Conservation (phyloP, 164 flowering plant species). For the Magnolia kwangsiensis region DNA sequence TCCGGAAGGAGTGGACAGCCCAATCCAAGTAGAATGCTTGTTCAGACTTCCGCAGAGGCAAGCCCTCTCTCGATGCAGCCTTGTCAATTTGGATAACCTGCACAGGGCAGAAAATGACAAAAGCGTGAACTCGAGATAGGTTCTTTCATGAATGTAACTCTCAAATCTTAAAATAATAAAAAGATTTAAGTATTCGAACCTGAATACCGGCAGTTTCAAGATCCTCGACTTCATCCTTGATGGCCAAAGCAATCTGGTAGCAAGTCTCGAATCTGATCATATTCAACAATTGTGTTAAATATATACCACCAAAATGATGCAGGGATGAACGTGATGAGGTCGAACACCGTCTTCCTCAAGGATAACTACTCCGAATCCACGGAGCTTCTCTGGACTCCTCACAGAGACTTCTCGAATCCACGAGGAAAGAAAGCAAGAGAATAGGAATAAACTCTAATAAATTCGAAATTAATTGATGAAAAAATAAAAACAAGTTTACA, state of each 20-base stretch:
- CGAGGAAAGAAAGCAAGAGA: too few relatives aligned
- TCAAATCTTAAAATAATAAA: neutral
- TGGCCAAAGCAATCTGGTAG: conserved; percentile 62
- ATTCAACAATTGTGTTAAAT: neutral
- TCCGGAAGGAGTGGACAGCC: conserved; percentile 19
- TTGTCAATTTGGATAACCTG: conserved; percentile 59
- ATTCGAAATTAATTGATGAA: too few relatives aligned
- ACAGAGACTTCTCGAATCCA: too few relatives aligned
- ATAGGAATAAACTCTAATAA: too few relatives aligned
- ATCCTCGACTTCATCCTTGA: conserved; percentile 64
- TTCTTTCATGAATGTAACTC: neutral
- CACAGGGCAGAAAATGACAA: neutral
- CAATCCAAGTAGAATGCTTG: conserved; percentile 14
- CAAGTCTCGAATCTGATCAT: conserved; percentile 30
- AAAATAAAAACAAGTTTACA: too few relatives aligned
- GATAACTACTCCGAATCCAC: too few relatives aligned
- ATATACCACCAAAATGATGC: too few relatives aligned
- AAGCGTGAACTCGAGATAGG: neutral
- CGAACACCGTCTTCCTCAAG: too few relatives aligned
- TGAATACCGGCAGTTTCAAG: conserved; percentile 49
- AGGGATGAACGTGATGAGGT: too few relatives aligned
- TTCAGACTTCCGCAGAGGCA: conserved; percentile 13
- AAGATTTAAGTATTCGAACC: neutral
- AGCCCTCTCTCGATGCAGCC: conserved; percentile 35
- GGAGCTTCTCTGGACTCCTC: too few relatives aligned